Base-by-base conservation (phyloP, 352 stramenopile genomes). In the Globisporangium ultimum region DNA sequence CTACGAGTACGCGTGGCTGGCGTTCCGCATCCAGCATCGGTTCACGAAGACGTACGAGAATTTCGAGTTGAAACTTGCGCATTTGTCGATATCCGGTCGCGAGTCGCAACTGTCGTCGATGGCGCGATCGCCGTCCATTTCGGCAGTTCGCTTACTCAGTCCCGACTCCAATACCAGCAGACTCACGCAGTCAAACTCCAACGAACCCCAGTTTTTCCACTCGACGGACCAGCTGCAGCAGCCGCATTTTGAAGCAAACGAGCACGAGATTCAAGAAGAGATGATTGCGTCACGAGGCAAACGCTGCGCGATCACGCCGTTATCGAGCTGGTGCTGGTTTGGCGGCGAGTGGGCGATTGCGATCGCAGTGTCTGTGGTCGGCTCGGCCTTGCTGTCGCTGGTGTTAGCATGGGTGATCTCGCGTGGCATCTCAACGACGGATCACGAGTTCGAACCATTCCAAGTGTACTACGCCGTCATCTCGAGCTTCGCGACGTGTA, bases 1-100 rank as follows among this genome's bases (percentile, higher is more conserved):
- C 50, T 67, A 71, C 22, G 64, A 71, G 36, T 71, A 56, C 36
- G 58, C 64, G 40, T 71, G 64, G 64, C 46, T 71, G 38, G 64
- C 64, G 24, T 64, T 68, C 56, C 64, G 64, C 42, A 67, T 71
- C 55, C 64, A 71, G 43, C 61, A 55, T 51, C 64, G 63, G 28
- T 38, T 71, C 13, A 15, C 12, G 17, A n/a, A 15, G 17, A 18
- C 12, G 13, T 45, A 45, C 17, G 28, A 36, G 28, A 10, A 36
- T 5, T 36, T 36, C 8, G 28, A 36, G 28, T 36, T 5, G 8
- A 36, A 36, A 36, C 28, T 36, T 5, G 28, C 28, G 28, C 28
- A 36, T 7, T 34, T 15, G 22, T 50, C 45, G 22, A 17, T 15
- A 22, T 50, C 20, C 13, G 38, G 28, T 38, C 6, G 49, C 17